Evolutionary conservation across 2,329 filamentous ascomycete species (phyloP), one percentile per base, ranked within the genome.

Genomic region (Epichloe scottii): DNA sequence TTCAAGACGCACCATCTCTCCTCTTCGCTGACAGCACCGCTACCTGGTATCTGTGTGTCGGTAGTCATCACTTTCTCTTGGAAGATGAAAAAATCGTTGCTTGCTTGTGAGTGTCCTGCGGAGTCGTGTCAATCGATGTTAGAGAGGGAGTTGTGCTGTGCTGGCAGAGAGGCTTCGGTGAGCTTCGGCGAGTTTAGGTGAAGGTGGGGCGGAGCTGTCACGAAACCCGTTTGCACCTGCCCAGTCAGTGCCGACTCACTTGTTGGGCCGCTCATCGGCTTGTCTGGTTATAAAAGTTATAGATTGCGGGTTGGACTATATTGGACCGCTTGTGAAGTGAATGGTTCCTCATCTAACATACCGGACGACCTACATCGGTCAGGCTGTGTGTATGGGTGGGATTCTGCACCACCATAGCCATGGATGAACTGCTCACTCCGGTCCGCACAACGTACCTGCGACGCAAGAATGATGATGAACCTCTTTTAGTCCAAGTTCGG

Each of bases 361-460:
- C 3, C 26, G 26, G 26, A 30, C 26, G 3, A 30, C 26, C 26
- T 30, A 30, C 26, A 30, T 10, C 26, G 26, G 26, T 10, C 26
- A 30, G 26, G 26, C 26, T 30, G 21, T n/a, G n/a, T n/a, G n/a
- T n/a, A n/a, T n/a, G n/a, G 26, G 26, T 30, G 26, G 26, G 26
- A 30, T 30, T 30, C 26, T 35, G 6, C 40, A 37, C 21, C 43
- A 12, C 12, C 19, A 3, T 6, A 41, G 47, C 46, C 30, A 83
- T 82, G 79, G 78, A 80, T 51, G 72, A 72, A 30, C 64, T 82
- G 26, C 65, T 82, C 52, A 77, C 69, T 10, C 76, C 73, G 1
- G 68, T 79, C 57, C 77, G 73, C 68, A 75, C 71, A 46, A 73
- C 71, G 2, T 76, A 78, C 56, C 68, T 66, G 44, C 71, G 70